Evolutionary conservation across 805 yeast genomes (phyloP), one percentile per base, ranked within the genome.

Genomic region (Teunomyces atbi): DNA sequence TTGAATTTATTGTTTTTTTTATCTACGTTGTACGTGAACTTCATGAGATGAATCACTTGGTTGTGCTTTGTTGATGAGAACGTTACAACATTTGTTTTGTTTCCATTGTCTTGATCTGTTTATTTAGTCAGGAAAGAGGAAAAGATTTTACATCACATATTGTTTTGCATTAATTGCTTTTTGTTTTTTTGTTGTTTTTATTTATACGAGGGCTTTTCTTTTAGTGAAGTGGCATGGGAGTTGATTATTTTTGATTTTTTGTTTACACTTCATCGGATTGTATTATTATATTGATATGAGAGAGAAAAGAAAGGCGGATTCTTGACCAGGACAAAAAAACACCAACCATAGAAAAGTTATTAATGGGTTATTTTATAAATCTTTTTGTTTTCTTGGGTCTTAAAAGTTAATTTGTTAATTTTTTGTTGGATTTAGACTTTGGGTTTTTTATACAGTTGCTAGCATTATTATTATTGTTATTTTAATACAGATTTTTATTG

Each of bases 341-440:
- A 49, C 54, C 49, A 45, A 46, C 52, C 47, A 54, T 54, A 55
- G 59, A 55, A 55, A 56, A 53, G 59, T 56, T 50, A 48, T 54
- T 56, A 51, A 49, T 52, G 55, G 50, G 60, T 58, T 45, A 58
- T 50, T 53, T 58, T 41, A 55, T 57, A 55, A 57, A 57, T 56
- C 59, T 57, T 57, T 55, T 56, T 45, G 49, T 55, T 48, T 45
- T 53, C 47, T 45, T 53, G 51, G 55, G 60, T 52, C 53, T 49
- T 51, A 46, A 55, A 56, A 49, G 55, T 52, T 58, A 48, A 45
- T 48, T 53, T 45, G 50, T 48, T 51, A 45, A 53, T 45, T 55
- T 51, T 54, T 53, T 58, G 43, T 50, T 49, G 68, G 72, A 64
- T 68, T 68, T 68, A 69, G 75, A 69, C 75, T 67, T 69, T 68